phyloP scores from a whole-genome alignment of 2,329 filamentous ascomycete genomes.

The Aspergillus fijiensis region DNA sequence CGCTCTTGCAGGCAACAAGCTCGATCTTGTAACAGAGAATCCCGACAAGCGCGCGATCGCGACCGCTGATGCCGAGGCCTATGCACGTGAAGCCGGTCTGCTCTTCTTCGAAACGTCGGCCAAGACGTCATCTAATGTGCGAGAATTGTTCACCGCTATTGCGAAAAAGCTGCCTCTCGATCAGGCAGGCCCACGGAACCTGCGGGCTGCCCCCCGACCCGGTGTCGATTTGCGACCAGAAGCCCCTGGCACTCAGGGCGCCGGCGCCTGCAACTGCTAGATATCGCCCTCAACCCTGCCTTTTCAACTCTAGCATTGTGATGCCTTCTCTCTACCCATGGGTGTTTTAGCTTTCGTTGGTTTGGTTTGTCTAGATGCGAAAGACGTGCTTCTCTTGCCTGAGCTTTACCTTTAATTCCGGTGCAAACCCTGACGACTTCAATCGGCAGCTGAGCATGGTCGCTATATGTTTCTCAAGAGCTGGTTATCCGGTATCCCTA shows the following conservation, averaged over 20 bases:
- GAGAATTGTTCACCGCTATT: conserved; percentile 93
- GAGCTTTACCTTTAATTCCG: conserved; percentile 11
- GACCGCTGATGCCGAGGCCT: conserved; percentile 88
- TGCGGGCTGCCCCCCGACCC: conserved; percentile 63
- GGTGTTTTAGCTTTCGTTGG: conserved; percentile 8
- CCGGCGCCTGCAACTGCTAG: conserved; percentile 64
- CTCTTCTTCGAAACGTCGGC: conserved; percentile 99
- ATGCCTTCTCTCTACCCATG: conserved; percentile 6
- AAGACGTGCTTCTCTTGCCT: conserved; percentile 14
- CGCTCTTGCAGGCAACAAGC: conserved; percentile 94
- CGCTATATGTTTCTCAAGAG: conserved; percentile 16
- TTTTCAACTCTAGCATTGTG: conserved; percentile 10
- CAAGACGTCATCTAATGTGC: conserved; percentile 95
- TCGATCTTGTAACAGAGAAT: conserved; percentile 90
- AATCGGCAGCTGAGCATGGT: conserved; percentile 14
- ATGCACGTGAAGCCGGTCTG: conserved; percentile 87
- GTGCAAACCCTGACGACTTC: conserved; percentile 4
- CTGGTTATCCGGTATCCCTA: not conserved
- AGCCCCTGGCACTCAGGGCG: conserved; percentile 59
- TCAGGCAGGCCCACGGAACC: conserved; percentile 87
- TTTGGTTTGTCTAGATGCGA: conserved; percentile 20
- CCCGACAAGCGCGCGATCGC: conserved; percentile 93
- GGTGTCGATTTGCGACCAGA: conserved; percentile 68
- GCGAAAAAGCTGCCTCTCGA: conserved; percentile 97
- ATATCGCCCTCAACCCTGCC: conserved; percentile 16